These are phyloP conservation scores for Zygoascus hellenicus DNA, from an alignment of 1,139 yeast species.

Conservation along the genomic window DNA sequence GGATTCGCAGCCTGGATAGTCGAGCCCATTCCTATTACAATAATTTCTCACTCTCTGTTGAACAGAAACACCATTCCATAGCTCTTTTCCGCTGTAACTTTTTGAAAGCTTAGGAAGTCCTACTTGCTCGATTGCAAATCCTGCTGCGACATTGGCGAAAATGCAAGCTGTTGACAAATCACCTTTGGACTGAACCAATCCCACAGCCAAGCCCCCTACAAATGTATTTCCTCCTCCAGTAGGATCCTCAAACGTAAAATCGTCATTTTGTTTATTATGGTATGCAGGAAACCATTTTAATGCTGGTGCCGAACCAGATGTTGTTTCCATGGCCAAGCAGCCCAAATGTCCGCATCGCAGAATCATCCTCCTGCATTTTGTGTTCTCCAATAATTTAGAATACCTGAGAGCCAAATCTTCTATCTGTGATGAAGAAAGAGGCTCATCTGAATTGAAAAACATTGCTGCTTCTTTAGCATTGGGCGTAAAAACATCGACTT, in stretches of 20 bases:
- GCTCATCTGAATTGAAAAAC: slow-evolving; percentile 45
- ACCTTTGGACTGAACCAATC: slow-evolving; percentile 39
- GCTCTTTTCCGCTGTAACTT: slow-evolving; percentile 26
- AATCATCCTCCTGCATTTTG: slow-evolving; percentile 43
- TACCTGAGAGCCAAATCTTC: slow-evolving; percentile 43
- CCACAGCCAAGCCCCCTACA: slow-evolving; percentile 74
- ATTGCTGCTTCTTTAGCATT: slow-evolving; percentile 77
- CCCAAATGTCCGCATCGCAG: slow-evolving; percentile 71
- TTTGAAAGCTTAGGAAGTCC: slow-evolving; percentile 53
- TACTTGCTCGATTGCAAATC: slow-evolving; percentile 66
- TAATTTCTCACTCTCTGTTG: slow-evolving; percentile 18
- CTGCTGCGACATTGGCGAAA: slow-evolving; percentile 73
- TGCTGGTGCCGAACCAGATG: slow-evolving; percentile 13
- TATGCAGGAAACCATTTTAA: slow-evolving; percentile 61
- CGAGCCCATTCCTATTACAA: slow-evolving; percentile 8
- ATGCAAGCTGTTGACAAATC: slow-evolving; percentile 55
- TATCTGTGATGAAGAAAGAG: slow-evolving; percentile 36
- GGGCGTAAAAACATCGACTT: slow-evolving; percentile 66
- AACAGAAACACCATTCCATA: slow-evolving; percentile 51
- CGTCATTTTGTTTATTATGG: slow-evolving; percentile 38
- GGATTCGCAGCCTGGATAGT: not conserved
- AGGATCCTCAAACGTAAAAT: slow-evolving; percentile 63
- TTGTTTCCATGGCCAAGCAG: slow-evolving; percentile 37
- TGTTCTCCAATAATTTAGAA: slow-evolving; percentile 33
- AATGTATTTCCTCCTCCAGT: slow-evolving; percentile 94